phyloP scores from a whole-genome alignment of 2,329 filamentous ascomycete species.

The Samsoniella hepiali region DNA sequence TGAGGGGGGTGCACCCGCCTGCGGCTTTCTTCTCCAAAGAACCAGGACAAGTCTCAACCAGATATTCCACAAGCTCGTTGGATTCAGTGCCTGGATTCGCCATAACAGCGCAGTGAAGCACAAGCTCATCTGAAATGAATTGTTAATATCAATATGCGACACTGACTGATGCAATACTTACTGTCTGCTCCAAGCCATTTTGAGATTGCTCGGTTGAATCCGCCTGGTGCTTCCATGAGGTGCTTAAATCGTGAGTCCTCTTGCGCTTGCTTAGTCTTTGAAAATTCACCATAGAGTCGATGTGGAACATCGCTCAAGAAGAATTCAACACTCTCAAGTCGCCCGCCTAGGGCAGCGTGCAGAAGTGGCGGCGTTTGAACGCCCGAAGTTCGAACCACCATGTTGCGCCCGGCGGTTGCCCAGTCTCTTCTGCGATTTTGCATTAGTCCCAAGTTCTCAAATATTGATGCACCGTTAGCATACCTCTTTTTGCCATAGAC shows the following conservation, averaged over 20 bases:
- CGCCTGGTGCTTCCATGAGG: constrained; percentile 56
- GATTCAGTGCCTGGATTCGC: constrained; percentile 39
- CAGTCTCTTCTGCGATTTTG: constrained; percentile 56
- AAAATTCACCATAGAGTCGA: constrained; percentile 66
- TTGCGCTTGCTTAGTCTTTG: constrained; percentile 53
- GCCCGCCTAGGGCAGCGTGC: constrained; percentile 53
- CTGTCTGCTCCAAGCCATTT: constrained; percentile 61
- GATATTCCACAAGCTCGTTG: constrained; percentile 58
- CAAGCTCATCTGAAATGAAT: constrained; percentile 43
- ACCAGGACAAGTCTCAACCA: constrained; percentile 60
- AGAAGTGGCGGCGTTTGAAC: constrained; percentile 57
- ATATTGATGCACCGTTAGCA: not conserved
- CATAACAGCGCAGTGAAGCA: constrained; percentile 64
- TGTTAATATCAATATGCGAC: not conserved
- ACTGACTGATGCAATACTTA: constrained; percentile 37
- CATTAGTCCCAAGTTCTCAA: constrained; percentile 15
- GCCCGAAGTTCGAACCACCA: constrained; percentile 38
- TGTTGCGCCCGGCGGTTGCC: constrained; percentile 59
- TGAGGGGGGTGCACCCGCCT: constrained; percentile 62
- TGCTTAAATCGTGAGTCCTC: constrained; percentile 61
- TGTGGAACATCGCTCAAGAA: constrained; percentile 69
- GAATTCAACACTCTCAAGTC: constrained; percentile 70
- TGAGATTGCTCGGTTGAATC: constrained; percentile 60
- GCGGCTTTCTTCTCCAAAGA: constrained; percentile 60
- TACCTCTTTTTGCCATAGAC: constrained; percentile 69